phyloP scores from a whole-genome alignment of 2,329 filamentous ascomycete genomes.

The Lachnellula occidentalis region DNA sequence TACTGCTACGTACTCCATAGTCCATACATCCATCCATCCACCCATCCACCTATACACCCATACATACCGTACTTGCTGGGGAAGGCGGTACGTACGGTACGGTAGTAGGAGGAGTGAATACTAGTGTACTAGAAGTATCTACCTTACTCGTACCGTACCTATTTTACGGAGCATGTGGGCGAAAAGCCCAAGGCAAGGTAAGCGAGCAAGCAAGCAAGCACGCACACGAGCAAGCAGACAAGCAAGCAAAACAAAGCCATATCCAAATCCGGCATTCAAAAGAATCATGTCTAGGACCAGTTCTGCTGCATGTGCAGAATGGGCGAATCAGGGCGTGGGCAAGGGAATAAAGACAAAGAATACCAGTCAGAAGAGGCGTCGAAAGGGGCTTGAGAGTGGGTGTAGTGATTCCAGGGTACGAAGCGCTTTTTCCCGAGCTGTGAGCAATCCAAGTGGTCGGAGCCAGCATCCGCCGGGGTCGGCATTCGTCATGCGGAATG shows the following conservation, averaged over 20 bases:
- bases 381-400: not conserved
- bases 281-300: not conserved
- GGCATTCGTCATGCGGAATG: not conserved
- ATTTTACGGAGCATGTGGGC: not conserved
- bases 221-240: not conserved
- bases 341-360: constrained; percentile 1
- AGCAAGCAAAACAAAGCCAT: not conserved
- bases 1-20: not conserved
- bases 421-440: not conserved
- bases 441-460: not conserved
- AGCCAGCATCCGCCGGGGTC: not conserved
- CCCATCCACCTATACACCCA: too few relatives aligned
- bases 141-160: too few relatives aligned
- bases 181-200: too few relatives aligned
- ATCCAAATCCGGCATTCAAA: not conserved
- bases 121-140: not conserved
- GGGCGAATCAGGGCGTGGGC: not conserved
- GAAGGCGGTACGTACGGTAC: too few relatives aligned
- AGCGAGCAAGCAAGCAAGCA: not conserved
- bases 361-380: not conserved
- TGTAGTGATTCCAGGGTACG: not conserved
- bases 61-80: not conserved
- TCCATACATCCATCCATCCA: too few relatives aligned
- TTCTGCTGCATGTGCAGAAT: not conserved
- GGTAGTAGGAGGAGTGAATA: not conserved